Conservation (phyloP, 1,284 basidiomycete genomes). For the Athelia psychrophila region DNA sequence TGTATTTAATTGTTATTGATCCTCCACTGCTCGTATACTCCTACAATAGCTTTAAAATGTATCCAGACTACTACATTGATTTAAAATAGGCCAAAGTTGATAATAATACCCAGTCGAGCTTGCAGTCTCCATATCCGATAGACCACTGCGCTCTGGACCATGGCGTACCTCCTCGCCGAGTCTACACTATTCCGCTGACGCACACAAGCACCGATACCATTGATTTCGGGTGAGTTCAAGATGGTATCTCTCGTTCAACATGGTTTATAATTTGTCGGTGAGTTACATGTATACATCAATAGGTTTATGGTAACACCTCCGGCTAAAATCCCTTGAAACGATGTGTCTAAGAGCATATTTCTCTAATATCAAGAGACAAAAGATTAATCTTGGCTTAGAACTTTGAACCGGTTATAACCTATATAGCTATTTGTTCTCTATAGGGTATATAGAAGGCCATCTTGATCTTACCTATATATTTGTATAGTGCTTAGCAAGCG, state of each 20-base stretch:
- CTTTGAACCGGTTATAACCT: slow-evolving; percentile 49
- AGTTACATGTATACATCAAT: slow-evolving; percentile 19
- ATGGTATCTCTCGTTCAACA: neutral
- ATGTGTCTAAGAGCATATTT: slow-evolving; percentile 31
- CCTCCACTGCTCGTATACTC: neutral
- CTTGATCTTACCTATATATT: too few relatives aligned
- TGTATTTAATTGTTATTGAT: too few relatives aligned
- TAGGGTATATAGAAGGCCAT: too few relatives aligned
- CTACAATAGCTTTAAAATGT: neutral
- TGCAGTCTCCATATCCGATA: slow-evolving; percentile 6
- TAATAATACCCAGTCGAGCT: slow-evolving; percentile 6
- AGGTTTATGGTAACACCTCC: slow-evolving; percentile 7
- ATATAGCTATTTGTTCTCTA: slow-evolving; percentile 24
- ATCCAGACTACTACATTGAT: too few relatives aligned
- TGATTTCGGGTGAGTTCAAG: neutral
- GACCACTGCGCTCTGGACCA: slow-evolving; percentile 18
- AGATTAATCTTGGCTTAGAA: slow-evolving; percentile 32
- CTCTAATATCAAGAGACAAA: slow-evolving; percentile 14
- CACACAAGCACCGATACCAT: neutral
- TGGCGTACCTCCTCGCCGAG: slow-evolving; percentile 12
- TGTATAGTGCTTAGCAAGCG: too few relatives aligned
- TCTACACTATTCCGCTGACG: neutral
- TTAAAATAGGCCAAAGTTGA: too few relatives aligned
- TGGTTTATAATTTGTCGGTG: slow-evolving; percentile 8
- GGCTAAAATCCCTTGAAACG: slow-evolving; percentile 13